A percentile compares a stretch with the other conserved stretches of the same genome.
Conservation (phyloP, 306 rosid genomes). For the Begonia loranthoides region DNA sequence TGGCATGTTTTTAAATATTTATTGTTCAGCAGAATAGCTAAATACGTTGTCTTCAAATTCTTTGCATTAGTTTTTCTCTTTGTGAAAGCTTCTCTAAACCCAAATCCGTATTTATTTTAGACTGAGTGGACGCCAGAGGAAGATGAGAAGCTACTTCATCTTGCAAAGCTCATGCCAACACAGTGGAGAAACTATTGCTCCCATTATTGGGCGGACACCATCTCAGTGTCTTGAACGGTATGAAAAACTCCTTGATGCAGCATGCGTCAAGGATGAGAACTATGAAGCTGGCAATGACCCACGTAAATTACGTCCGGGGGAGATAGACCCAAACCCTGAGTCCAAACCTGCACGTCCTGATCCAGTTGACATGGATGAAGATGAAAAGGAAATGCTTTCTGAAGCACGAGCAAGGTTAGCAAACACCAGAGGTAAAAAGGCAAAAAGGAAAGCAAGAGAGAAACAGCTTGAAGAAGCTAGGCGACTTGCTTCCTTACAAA, state of each 20-base stretch:
- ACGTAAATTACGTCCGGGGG: conserved; percentile 81
- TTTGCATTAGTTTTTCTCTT: not conserved
- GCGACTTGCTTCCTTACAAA: conserved; percentile 93
- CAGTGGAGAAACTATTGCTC: conserved; percentile 96
- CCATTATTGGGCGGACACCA: conserved; percentile 91
- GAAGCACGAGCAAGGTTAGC: conserved; percentile 95
- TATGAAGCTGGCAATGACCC: conserved; percentile 94
- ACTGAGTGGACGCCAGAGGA: conserved; percentile 98
- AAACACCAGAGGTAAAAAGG: conserved; percentile 88
- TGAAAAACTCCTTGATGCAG: conserved; percentile 89
- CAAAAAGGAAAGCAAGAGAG: conserved; percentile 89
- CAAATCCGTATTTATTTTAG: conserved; percentile 19
- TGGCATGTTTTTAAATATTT: no score
- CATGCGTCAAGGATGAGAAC: conserved; percentile 86
- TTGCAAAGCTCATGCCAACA: conserved; percentile 96
- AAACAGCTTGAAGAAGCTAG: conserved; percentile 97
- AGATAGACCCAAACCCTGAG: conserved; percentile 90
- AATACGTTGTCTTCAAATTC: no score
- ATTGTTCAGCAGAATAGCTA: no score
- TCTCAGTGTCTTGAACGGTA: conserved; percentile 87
- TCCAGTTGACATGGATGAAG: conserved; percentile 98
- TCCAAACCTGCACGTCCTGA: conserved; percentile 95
- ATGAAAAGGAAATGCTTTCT: conserved; percentile 96
- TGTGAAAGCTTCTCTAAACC: conserved; percentile 6
- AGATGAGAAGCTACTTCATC: conserved; percentile 89